phyloP scores from a whole-genome alignment of 1,139 yeast species.

The Pichia terricola region DNA sequence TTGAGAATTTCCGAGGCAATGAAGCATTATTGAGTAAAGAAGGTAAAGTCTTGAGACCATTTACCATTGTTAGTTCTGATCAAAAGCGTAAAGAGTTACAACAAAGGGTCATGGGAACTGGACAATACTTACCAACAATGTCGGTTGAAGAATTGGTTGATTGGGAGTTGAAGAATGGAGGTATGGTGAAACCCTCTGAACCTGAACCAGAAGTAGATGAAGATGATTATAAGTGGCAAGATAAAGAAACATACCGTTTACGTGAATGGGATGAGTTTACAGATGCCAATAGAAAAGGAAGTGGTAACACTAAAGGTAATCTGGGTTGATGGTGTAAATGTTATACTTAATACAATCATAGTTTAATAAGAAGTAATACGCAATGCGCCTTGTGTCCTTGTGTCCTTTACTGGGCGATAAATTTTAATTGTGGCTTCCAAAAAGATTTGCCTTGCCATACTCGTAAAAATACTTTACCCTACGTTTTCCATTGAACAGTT shows the following conservation, averaged over 20 bases:
- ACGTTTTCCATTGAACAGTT: too few relatives aligned
- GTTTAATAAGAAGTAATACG: too few relatives aligned
- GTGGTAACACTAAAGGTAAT: conserved; percentile 76
- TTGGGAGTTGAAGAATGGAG: conserved; percentile 77
- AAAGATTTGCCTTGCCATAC: too few relatives aligned
- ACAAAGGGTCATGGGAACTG: conserved; percentile 76
- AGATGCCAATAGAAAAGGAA: conserved; percentile 77
- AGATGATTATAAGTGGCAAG: conserved; percentile 39
- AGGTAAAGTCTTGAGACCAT: conserved; percentile 78
- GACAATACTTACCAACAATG: conserved; percentile 91
- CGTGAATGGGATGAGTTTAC: conserved; percentile 91
- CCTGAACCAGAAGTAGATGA: conserved; percentile 40
- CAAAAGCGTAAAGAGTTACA: conserved; percentile 41
- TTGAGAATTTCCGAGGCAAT: conserved; percentile 21
- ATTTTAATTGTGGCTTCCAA: background rate
- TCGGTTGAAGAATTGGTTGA: conserved; percentile 86
- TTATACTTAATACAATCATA: conserved; percentile 5
- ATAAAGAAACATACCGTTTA: conserved; percentile 50
- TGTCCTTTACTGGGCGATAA: conserved; percentile 10
- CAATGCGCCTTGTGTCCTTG: too few relatives aligned
- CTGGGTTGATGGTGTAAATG: conserved; percentile 39
- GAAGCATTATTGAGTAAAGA: conserved; percentile 43
- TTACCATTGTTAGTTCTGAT: conserved; percentile 48
- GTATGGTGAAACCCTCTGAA: conserved; percentile 48
- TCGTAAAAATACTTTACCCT: too few relatives aligned